Evolutionary conservation across 345 rosid genomes (phyloP).

Genomic region (Hibiscus syriacus): DNA sequence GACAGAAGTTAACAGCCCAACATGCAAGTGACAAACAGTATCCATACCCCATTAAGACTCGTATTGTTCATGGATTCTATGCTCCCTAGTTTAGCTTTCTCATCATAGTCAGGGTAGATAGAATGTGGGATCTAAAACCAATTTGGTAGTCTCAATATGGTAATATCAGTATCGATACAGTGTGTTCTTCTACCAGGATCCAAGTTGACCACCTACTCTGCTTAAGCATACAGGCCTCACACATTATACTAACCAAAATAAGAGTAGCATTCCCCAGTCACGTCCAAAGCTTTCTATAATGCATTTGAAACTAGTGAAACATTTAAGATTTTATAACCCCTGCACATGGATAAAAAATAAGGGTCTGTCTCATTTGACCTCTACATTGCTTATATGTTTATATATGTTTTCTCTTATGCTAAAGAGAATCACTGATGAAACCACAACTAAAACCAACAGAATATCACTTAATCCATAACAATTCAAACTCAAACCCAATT

Average conservation of each 20-base stretch:
- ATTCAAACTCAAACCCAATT: slow-evolving; percentile 4
- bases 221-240: background rate
- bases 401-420: too few species aligned
- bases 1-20: background rate
- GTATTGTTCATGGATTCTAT: background rate
- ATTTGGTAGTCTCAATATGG: background rate
- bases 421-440: background rate
- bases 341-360: too few species aligned
- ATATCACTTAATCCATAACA: too few species aligned
- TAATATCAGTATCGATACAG: background rate
- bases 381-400: too few species aligned
- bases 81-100: slow-evolving; percentile 2
- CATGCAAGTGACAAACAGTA: background rate
- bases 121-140: background rate
- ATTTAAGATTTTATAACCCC: too few species aligned
- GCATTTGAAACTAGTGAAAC: background rate
- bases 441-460: background rate
- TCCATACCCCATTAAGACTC: background rate
- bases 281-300: background rate
- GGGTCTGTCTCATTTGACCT: too few species aligned
- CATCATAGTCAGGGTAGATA: background rate
- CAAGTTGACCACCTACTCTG: background rate
- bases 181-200: too few species aligned
- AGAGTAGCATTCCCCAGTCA: background rate
- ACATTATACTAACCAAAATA: background rate